phyloP scores from a whole-genome alignment of 768 basidiomycete genomes.

The Filobasidium wieringae region DNA sequence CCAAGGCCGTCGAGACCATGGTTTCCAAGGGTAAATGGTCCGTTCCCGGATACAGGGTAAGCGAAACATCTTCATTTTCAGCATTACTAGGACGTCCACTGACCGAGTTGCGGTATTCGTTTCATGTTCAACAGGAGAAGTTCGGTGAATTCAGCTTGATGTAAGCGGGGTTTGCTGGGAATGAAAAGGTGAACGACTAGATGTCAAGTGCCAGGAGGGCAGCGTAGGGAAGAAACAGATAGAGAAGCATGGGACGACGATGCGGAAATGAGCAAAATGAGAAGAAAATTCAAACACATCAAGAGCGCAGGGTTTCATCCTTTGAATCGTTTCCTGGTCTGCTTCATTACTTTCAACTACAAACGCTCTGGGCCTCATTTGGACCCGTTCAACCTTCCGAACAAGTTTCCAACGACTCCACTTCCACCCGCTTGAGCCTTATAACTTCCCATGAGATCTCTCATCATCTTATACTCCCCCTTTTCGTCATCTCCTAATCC shows the following conservation, averaged over 20 bases:
- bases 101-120: not conserved
- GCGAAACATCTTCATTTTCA: conserved; percentile 1
- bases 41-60: conserved; percentile 61
- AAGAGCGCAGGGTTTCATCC: too few relatives aligned
- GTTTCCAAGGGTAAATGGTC: conserved; percentile 33
- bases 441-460: conserved; percentile 93
- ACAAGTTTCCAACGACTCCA: conserved; percentile 83
- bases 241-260: not conserved
- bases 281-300: not conserved
- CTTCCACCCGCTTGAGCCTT: conserved; percentile 78
- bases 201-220: not conserved
- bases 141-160: conserved; percentile 87
- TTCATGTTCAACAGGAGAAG: conserved; percentile 59
- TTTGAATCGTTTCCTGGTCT: too few relatives aligned
- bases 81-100: not conserved
- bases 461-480: conserved; percentile 78
- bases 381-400: conserved; percentile 51
- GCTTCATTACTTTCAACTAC: too few relatives aligned
- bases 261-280: not conserved
- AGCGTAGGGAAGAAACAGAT: not conserved
- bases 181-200: not conserved
- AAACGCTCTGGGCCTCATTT: too few relatives aligned
- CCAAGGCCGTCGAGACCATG: conserved; percentile 62
- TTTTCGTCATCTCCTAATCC: conserved; percentile 27
- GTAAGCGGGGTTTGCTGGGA: conserved; percentile 44